Percentiles rank a stretch among this genome's conserved stretches.
These are phyloP conservation scores for Stachybotrys chartarum DNA, from an alignment of 2,329 filamentous ascomycete genomes.

Conservation along the genomic window DNA sequence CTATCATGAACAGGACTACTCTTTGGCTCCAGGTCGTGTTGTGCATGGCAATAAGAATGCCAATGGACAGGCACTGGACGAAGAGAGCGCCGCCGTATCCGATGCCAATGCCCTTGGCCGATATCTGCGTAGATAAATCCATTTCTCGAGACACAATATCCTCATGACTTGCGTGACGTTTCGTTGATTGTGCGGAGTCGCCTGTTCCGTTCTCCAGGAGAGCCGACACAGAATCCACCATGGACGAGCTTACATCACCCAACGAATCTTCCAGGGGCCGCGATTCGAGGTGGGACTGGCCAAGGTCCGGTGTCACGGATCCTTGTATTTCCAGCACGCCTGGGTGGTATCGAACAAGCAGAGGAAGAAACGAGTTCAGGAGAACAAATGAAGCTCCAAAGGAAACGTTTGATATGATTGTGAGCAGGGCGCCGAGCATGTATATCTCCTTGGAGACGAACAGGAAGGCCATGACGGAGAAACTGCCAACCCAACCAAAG, in stretches of 20 bases:
- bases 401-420: slow-evolving; percentile 86
- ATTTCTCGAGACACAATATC: slow-evolving; percentile 60
- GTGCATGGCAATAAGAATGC: slow-evolving; percentile 64
- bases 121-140: slow-evolving; percentile 80
- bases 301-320: slow-evolving; percentile 20
- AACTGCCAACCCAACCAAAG: slow-evolving; percentile 79
- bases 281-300: slow-evolving; percentile 23
- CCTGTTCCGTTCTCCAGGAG: slow-evolving; percentile 28
- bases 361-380: slow-evolving; percentile 87
- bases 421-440: slow-evolving; percentile 72
- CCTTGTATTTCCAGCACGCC: slow-evolving; percentile 26
- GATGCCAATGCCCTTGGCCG: slow-evolving; percentile 86
- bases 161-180: slow-evolving; percentile 32
- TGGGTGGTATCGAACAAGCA: slow-evolving; percentile 83
- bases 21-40: slow-evolving; percentile 82
- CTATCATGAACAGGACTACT: slow-evolving; percentile 79
- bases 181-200: slow-evolving; percentile 22
- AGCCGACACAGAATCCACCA: slow-evolving; percentile 37
- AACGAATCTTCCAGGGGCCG: slow-evolving; percentile 25
- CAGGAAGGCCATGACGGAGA: slow-evolving; percentile 83
- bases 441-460: slow-evolving; percentile 70
- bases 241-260: slow-evolving; percentile 17
- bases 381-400: slow-evolving; percentile 94
- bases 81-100: slow-evolving; percentile 84
- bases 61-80: slow-evolving; percentile 73